A percentile compares a stretch with the other conserved stretches of the same genome.
phyloP scores from a whole-genome alignment of 768 basidiomycete species.

The Fibroporia radiculosa region DNA sequence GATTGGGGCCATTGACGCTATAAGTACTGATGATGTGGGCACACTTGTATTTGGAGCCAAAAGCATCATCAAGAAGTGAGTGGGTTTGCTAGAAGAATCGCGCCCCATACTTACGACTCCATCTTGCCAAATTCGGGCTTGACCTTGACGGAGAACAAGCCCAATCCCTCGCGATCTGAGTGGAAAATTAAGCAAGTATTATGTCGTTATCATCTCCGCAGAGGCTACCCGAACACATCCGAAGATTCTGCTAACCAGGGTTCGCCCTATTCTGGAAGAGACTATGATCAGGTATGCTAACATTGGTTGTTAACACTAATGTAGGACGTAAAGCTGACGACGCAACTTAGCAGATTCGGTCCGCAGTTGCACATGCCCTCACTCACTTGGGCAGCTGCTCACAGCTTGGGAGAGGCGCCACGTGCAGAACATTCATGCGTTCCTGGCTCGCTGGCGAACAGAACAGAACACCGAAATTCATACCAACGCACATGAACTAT shows the following conservation, averaged over 20 bases:
- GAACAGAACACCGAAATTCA: slow-evolving; percentile 19
- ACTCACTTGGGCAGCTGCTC: slow-evolving; percentile 19
- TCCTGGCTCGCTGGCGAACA: slow-evolving; percentile 19
- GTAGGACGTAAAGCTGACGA: too few relatives aligned
- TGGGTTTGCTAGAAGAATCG: not conserved
- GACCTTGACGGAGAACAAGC: slow-evolving; percentile 20
- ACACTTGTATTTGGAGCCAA: slow-evolving; percentile 39
- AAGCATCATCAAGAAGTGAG: slow-evolving; percentile 34
- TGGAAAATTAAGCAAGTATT: slow-evolving; percentile 18
- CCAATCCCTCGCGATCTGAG: slow-evolving; percentile 17
- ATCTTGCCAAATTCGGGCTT: slow-evolving; percentile 12
- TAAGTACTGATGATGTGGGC: slow-evolving; percentile 43
- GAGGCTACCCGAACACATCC: slow-evolving; percentile 17
- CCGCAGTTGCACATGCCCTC: slow-evolving; percentile 16
- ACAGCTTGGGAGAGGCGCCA: slow-evolving; percentile 11
- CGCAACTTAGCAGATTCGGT: slow-evolving; percentile 15
- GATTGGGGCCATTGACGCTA: slow-evolving; percentile 33
- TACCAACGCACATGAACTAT: slow-evolving; percentile 18
- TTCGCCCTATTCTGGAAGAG: slow-evolving; percentile 28
- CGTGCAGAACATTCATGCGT: slow-evolving; percentile 9
- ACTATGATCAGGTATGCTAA: slow-evolving; percentile 28
- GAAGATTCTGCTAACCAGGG: slow-evolving; percentile 18
- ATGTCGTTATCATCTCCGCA: slow-evolving; percentile 19
- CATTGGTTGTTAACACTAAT: too few relatives aligned
- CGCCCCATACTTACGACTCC: not conserved